A percentile compares a stretch with the other conserved stretches of the same genome.
These are phyloP conservation scores for Fusarium chuoi DNA, from an alignment of 2,329 filamentous ascomycete genomes.

Conservation along the genomic window DNA sequence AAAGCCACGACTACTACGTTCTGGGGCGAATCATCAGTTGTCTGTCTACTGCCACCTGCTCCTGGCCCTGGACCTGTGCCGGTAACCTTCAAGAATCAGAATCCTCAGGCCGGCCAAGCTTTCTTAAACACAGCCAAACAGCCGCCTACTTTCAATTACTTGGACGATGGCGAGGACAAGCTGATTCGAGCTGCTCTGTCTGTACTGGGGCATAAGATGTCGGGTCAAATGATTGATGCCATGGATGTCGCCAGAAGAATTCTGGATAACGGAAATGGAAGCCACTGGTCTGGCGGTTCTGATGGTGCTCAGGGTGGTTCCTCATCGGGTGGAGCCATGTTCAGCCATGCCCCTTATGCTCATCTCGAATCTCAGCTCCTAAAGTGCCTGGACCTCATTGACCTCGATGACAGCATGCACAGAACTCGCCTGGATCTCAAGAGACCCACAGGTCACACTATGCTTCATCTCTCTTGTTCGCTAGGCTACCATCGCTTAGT, in stretches of 20 bases:
- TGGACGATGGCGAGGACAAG: constrained; percentile 75
- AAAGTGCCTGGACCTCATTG: constrained; percentile 80
- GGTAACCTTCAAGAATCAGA: constrained; percentile 73
- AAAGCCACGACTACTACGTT: constrained; percentile 77
- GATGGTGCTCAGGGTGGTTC: constrained; percentile 52
- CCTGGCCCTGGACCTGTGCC: constrained; percentile 73
- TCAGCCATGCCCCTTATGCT: constrained; percentile 54
- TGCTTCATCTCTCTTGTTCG: constrained; percentile 82
- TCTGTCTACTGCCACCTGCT: constrained; percentile 80
- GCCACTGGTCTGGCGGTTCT: constrained; percentile 59
- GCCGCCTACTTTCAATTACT: constrained; percentile 74
- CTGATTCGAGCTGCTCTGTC: constrained; percentile 75
- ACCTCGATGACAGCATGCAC: constrained; percentile 78
- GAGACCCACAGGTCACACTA: constrained; percentile 76
- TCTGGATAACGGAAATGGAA: constrained; percentile 55
- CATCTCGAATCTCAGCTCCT: constrained; percentile 76
- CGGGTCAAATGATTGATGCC: constrained; percentile 69
- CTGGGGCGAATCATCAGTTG: constrained; percentile 82
- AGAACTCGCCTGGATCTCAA: constrained; percentile 74
- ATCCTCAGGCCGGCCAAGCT: constrained; percentile 51
- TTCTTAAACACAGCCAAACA: constrained; percentile 51
- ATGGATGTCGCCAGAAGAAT: constrained; percentile 71
- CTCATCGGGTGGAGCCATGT: constrained; percentile 57
- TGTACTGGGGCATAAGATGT: constrained; percentile 72
- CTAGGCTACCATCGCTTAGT: constrained; percentile 80